A percentile compares a stretch with the other conserved stretches of the same genome.
These are phyloP conservation scores for Mortierella hygrophila DNA, from an alignment of 192 early-diverging fungal species.

Conservation along the genomic window DNA sequence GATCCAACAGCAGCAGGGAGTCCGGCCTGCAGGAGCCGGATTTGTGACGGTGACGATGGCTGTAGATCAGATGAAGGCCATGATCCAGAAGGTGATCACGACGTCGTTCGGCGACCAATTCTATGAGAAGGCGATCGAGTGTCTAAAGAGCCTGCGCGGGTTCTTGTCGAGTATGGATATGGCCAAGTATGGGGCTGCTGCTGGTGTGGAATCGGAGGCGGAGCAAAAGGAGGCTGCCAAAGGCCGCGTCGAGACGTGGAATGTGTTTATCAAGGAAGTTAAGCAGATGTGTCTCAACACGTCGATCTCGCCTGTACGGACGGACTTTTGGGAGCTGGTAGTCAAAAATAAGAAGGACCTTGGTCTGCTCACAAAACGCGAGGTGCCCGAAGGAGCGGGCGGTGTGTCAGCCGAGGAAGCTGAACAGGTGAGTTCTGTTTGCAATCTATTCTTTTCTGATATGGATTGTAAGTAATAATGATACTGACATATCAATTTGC, in stretches of 20 bases:
- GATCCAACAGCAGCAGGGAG: slow-evolving; percentile 62
- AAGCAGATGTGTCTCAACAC: slow-evolving; percentile 49
- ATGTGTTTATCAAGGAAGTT: slow-evolving; percentile 64
- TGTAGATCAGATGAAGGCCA: slow-evolving; percentile 67
- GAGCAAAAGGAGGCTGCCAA: slow-evolving; percentile 24
- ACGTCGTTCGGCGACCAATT: slow-evolving; percentile 68
- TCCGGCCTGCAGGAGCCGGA: slow-evolving; percentile 63
- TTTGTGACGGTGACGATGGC: slow-evolving; percentile 56
- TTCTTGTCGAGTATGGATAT: slow-evolving; percentile 22
- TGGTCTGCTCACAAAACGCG: slow-evolving; percentile 61
- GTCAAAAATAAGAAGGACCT: slow-evolving; percentile 47
- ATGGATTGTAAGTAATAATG: background rate
- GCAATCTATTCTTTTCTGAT: background rate
- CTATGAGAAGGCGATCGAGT: slow-evolving; percentile 69
- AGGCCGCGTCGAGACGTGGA: slow-evolving; percentile 58
- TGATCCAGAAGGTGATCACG: slow-evolving; percentile 62
- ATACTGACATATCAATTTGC: background rate
- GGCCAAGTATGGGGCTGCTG: slow-evolving; percentile 1
- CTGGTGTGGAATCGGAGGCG: background rate
- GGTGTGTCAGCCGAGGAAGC: slow-evolving; percentile 62
- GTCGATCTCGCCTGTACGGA: slow-evolving; percentile 38
- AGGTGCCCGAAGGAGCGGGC: slow-evolving; percentile 53
- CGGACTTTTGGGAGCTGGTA: slow-evolving; percentile 68
- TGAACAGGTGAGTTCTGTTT: slow-evolving; percentile 57
- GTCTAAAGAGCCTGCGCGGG: slow-evolving; percentile 64